Percentiles rank a stretch among this genome's conserved stretches.
Conservation (phyloP, 257 asterid species). For the Plantago major region DNA sequence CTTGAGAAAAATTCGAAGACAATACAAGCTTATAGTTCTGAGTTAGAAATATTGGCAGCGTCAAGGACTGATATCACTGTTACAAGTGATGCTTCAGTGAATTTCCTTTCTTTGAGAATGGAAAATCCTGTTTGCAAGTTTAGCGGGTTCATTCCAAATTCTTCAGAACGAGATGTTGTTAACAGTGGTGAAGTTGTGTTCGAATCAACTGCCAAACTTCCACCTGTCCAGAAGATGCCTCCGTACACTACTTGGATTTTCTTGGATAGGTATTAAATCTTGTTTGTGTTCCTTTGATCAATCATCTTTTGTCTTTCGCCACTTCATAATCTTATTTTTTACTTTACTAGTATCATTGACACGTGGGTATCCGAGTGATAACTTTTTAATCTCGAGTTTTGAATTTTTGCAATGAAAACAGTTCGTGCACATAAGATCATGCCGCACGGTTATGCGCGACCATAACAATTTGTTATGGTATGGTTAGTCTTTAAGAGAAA, state of each 20-base stretch:
- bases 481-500: no score
- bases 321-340: background rate
- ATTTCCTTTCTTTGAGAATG: conserved; percentile 59
- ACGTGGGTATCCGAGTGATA: no score
- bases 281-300: no score
- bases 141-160: conserved; percentile 43
- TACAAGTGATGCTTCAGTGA: conserved; percentile 34
- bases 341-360: no score
- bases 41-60: conserved; percentile 42
- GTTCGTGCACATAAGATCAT: no score
- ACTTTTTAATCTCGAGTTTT: no score
- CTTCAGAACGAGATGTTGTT: conserved; percentile 51
- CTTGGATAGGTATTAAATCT: conserved; percentile 55
- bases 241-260: conserved; percentile 93
- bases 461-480: no score
- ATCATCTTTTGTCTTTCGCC: background rate
- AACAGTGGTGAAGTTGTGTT: conserved; percentile 55
- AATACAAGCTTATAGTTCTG: conserved; percentile 42
- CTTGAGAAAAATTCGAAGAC: conserved; percentile 45
- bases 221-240: conserved; percentile 61
- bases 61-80: conserved; percentile 41
- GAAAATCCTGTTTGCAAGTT: conserved; percentile 56
- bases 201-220: conserved; percentile 60
- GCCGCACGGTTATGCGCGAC: no score
- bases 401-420: no score